Base-by-base conservation (phyloP, 805 yeast species). In the Scheffersomyces ergatensis region DNA sequence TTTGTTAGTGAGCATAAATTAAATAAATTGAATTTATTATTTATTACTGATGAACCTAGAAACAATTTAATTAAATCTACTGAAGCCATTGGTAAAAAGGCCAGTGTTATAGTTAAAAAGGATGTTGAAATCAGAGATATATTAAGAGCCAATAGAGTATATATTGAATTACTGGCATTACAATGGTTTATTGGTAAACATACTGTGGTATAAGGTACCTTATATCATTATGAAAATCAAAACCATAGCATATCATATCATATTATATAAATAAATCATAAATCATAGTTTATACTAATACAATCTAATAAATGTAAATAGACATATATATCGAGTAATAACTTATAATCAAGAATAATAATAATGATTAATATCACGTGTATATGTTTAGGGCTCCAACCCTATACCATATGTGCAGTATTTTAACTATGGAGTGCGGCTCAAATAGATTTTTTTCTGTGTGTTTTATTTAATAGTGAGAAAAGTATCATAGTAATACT, bases 101-200 rank as follows among this genome's bases (percentile, higher is more conserved):
- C 86, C 34, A 39, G 36, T 39, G 80, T 89, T 25, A 64, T 85
- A 45, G 78, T 80, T 47, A 82, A 84, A 58, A 95, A 88, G 54
- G 85, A 83, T 17, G 78, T 89, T 27, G 86, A 84, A 57, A 92
- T 90, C 15, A 80, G 90, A 63, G 96, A 89, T 58, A 54, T 90
- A 38, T 76, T 90, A 46, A 84, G 80, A 63, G 92, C 97, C 12
- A 77, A 84, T 53, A 76, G 88, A 49, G 69, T 89, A 43, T 78
- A 79, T 51, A 76, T 89, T 44, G 96, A 89, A 62, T 67, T 77
- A 50, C 68, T 69, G 18, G 90, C 96, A 2, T 75, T 89, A 50
- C 78, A 82, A 56, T 82, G 80, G 72, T 67, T 70, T 40, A 70
- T 70, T 38, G 60, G 64, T 39, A 63, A 55, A 49, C 60, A 68